Conservation (phyloP, 352 stramenopile species). For the Phytopythium montanum region DNA sequence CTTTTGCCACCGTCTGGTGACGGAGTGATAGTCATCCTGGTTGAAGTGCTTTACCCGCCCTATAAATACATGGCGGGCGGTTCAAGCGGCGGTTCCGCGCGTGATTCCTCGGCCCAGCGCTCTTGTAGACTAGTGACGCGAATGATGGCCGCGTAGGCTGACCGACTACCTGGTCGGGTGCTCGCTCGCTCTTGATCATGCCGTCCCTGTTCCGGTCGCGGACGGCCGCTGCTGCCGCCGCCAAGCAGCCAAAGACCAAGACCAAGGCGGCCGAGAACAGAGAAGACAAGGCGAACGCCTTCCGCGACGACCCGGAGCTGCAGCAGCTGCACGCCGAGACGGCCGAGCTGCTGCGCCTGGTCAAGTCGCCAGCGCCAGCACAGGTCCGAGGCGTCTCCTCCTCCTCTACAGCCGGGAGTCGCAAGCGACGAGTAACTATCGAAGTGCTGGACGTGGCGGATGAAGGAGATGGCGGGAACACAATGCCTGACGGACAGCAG, state of each 20-base stretch:
- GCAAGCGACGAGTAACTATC: constrained; percentile 54
- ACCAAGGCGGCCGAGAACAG: background rate
- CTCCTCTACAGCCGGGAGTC: constrained; percentile 4
- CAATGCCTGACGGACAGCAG: no score
- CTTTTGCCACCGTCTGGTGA: no score
- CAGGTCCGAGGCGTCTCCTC: background rate
- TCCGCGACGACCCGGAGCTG: constrained; percentile 43
- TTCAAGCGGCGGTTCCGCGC: background rate
- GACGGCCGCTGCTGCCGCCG: background rate
- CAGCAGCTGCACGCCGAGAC: constrained; percentile 65
- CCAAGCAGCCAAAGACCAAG: background rate
- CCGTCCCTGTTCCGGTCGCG: constrained; percentile 13
- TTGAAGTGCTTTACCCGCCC: no score
- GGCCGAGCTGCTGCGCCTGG: constrained; percentile 41
- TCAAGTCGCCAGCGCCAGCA: constrained; percentile 35
- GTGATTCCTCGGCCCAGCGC: no score
- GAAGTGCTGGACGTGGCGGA: constrained; percentile 61
- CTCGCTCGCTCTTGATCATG: constrained; percentile 1
- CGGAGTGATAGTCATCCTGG: no score
- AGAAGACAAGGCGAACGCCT: constrained; percentile 12
- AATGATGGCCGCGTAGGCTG: background rate
- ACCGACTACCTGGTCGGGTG: no score
- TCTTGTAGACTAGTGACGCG: no score
- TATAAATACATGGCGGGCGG: no score
- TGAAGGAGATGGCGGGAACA: constrained; percentile 6